Conservation (phyloP, 768 basidiomycete species). For the Tulasnella sp. region DNA sequence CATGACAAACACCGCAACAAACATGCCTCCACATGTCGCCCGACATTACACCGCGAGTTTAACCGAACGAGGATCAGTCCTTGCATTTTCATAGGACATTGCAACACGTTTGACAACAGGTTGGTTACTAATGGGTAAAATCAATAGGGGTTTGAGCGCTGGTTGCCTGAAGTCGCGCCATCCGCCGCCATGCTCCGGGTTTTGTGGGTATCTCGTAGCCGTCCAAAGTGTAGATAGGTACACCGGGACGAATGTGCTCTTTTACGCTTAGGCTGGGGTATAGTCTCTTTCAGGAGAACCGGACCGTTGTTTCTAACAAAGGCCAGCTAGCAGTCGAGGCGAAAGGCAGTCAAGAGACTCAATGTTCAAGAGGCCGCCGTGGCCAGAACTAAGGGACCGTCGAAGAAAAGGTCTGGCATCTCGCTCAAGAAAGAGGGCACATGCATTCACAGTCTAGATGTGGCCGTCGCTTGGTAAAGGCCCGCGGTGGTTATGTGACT, state of each 20-base stretch:
- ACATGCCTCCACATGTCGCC: not conserved
- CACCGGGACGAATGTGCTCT: conserved; percentile 8
- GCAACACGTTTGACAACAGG: not conserved
- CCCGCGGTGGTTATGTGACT: not conserved
- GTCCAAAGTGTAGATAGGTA: conserved; percentile 3
- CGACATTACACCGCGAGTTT: conserved; percentile 7
- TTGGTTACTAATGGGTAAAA: not conserved
- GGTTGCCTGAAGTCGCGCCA: conserved; percentile 1
- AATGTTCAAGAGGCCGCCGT: not conserved
- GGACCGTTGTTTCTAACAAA: not conserved
- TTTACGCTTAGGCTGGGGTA: not conserved
- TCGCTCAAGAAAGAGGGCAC: not conserved
- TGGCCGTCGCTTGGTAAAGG: not conserved
- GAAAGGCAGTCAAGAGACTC: not conserved
- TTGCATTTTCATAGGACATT: not conserved
- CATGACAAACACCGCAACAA: not conserved
- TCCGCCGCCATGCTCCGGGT: not conserved
- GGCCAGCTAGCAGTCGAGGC: not conserved
- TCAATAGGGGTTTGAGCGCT: conserved; percentile 3
- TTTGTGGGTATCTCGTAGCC: not conserved
- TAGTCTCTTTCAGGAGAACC: not conserved
- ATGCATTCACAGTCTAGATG: conserved; percentile 2
- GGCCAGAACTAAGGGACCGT: not conserved
- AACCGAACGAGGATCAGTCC: not conserved
- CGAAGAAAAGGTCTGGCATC: not conserved